A percentile compares a stretch with the other conserved stretches of the same genome.
Evolutionary conservation across 441 rosid species (phyloP).

Genomic region (Biscutella laevigata): DNA sequence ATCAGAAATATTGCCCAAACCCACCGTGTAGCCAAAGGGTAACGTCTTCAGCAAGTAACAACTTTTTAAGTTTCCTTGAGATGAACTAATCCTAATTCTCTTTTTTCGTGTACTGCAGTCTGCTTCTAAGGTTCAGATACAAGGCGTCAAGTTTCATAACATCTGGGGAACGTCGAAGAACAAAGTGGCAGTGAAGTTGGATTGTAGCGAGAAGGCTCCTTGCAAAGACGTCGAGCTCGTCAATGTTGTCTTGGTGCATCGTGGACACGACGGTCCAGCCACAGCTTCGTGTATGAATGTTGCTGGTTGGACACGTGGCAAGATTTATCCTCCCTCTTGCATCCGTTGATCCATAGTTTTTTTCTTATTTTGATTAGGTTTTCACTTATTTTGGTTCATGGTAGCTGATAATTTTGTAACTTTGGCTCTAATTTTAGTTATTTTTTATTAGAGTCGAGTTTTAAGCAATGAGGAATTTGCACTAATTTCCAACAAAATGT

Average conservation of each 20-base stretch:
- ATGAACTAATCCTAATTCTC: background rate
- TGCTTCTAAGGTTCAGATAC: constrained; percentile 17
- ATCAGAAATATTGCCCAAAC: constrained; percentile 24
- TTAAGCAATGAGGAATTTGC: too few species aligned
- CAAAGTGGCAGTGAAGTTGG: constrained; percentile 23
- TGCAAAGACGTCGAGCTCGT: constrained; percentile 19
- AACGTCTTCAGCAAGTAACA: background rate
- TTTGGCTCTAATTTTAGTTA: too few species aligned
- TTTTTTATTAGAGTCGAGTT: too few species aligned
- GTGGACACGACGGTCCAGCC: constrained; percentile 22
- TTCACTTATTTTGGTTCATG: background rate
- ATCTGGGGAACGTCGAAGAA: constrained; percentile 22
- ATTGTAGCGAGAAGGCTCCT: constrained; percentile 17
- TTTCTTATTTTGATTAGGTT: background rate
- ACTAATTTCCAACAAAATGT: too few species aligned
- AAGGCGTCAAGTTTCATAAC: constrained; percentile 18
- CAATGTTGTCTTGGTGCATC: constrained; percentile 7
- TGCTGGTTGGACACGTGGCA: constrained; percentile 13
- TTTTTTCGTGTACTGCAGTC: background rate
- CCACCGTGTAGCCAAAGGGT: constrained; percentile 6
- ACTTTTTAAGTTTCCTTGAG: background rate
- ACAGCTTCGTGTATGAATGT: constrained; percentile 16
- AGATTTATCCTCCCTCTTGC: constrained; percentile 19
- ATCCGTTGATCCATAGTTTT: background rate
- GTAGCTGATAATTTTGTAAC: background rate